Evolutionary conservation across 2,329 filamentous ascomycete genomes (phyloP).

Genomic region (Fusarium compactum): DNA sequence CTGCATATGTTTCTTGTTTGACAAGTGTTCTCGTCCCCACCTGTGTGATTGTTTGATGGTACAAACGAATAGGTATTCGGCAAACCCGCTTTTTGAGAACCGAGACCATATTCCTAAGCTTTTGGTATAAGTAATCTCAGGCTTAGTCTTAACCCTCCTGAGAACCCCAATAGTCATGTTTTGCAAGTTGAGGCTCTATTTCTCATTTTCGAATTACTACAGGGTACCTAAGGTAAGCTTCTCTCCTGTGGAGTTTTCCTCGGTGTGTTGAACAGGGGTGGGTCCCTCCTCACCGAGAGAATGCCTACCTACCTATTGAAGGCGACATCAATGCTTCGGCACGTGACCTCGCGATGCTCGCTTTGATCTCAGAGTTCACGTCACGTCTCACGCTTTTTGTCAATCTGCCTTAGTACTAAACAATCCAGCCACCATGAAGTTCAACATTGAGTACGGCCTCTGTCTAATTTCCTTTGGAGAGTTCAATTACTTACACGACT

Average conservation of each 20-base stretch:
- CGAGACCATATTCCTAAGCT: too few species aligned
- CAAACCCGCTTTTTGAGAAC: too few species aligned
- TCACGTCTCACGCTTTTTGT: slow-evolving; percentile 42
- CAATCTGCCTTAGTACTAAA: slow-evolving; percentile 29
- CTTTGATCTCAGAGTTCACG: slow-evolving; percentile 37
- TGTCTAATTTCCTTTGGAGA: not conserved
- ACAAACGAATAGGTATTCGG: too few species aligned
- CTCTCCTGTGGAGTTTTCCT: not conserved
- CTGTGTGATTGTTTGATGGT: too few species aligned
- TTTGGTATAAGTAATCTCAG: too few species aligned
- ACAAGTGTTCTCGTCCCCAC: not conserved
- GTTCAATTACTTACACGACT: slow-evolving; percentile 33
- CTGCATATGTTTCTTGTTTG: not conserved
- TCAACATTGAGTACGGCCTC: slow-evolving; percentile 62
- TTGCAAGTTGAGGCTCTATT: not conserved
- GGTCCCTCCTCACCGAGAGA: slow-evolving; percentile 20
- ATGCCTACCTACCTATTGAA: not conserved
- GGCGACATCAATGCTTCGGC: slow-evolving; percentile 26
- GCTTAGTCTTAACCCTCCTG: too few species aligned
- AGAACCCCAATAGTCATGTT: not conserved
- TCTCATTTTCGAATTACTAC: not conserved
- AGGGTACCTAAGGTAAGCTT: not conserved
- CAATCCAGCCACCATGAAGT: slow-evolving; percentile 59
- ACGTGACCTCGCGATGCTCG: slow-evolving; percentile 51
- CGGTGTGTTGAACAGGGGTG: not conserved